Base-by-base conservation (phyloP, 495 filamentous ascomycete species). In the Lichenothelia convexa region DNA sequence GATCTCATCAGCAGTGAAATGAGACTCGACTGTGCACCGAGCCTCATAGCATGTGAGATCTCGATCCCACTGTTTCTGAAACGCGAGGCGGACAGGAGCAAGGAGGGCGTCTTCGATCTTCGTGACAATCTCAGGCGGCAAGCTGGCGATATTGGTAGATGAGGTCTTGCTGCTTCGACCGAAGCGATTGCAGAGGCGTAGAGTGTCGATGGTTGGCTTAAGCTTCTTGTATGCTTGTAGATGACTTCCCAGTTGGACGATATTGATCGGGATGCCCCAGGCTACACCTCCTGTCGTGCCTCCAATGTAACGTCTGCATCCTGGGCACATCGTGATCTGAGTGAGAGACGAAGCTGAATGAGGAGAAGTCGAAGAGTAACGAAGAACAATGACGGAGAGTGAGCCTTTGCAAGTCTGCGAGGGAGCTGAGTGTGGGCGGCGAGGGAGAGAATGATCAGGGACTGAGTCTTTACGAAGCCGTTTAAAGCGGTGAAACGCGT, bases 111-210 rank as follows among this genome's bases (percentile, higher is more conserved):
- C 26, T 16, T 38, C 40, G 22, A 43, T 43, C 4, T 32, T 13
- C 38, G 8, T 23, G 17, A 43, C 18, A 19, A 43, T 8, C 21
- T 43, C 40, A 4, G 15, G n/a, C 11, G 40, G 40, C 7, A 43
- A 19, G 5, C n/a, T 43, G 18, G 13, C 23, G 26, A 43, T 24
- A 20, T 6, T 4, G 6, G 13, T 35, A 7, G 30, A n/a, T 4
- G 27, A 12, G 12, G 24, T 26, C 22, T 1, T 38, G n/a, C n/a
- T n/a, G n/a, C n/a, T n/a, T n/a, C n/a, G n/a, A 13, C 40, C 40
- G 24, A 32, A 39, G 12, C 40, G 40, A 19, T 38, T 11, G 21
- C 34, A 43, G 15, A 43, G 40, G 5, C 36, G 22, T 5, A 43
- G 26, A 21, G 35, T 26, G 17, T 31, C 4, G 18, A 30, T 38